phyloP scores from a whole-genome alignment of 768 basidiomycete genomes.

The Xerocomellus chrysenteron region DNA sequence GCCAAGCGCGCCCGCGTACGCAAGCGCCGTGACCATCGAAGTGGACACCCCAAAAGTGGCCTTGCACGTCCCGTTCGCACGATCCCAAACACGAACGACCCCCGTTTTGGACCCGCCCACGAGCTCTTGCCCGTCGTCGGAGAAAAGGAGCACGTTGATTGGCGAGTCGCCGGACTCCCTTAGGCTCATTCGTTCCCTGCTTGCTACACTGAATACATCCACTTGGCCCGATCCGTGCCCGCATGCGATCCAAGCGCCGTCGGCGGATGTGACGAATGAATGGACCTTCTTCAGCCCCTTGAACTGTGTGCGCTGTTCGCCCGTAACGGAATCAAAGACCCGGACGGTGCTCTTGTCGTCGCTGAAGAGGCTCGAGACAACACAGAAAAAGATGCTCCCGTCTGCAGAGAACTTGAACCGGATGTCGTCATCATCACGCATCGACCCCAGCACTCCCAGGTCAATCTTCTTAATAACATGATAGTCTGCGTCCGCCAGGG shows the following conservation, averaged over 20 bases:
- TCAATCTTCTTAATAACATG: conserved; percentile 9
- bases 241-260: conserved; percentile 12
- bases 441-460: not conserved
- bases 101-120: conserved; percentile 19
- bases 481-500: conserved; percentile 3
- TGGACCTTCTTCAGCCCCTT: conserved; percentile 8
- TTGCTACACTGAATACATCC: conserved; percentile 1
- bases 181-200: not conserved
- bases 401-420: conserved; percentile 15
- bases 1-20: not conserved
- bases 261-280: not conserved
- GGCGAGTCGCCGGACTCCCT: not conserved
- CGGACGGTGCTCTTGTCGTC: too few species aligned
- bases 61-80: conserved; percentile 10
- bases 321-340: conserved; percentile 11
- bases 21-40: conserved; percentile 19
- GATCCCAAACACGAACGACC: conserved; percentile 22
- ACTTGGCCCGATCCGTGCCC: conserved; percentile 1
- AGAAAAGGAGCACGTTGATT: conserved; percentile 13
- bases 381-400: conserved; percentile 7
- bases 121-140: conserved; percentile 11
- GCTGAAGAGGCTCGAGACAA: not conserved
- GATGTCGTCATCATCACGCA: not conserved
- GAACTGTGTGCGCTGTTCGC: conserved; percentile 8
- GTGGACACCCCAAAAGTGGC: conserved; percentile 1